Evolutionary conservation across 148 eudicot genomes (phyloP).

Genomic region (Drosera capensis): DNA sequence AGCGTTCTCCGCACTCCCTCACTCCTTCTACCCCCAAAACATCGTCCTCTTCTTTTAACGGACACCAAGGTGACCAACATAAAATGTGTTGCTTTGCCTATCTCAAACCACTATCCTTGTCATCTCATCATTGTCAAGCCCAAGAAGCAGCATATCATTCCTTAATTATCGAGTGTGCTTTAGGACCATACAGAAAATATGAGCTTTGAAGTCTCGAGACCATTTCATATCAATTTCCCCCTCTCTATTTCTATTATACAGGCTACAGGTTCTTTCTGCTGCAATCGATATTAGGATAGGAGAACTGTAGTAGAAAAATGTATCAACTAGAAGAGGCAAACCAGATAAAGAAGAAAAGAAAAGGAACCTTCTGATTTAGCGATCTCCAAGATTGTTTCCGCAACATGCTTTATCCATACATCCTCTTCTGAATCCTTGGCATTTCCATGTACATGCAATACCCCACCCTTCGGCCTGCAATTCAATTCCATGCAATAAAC

Average conservation of each 20-base stretch:
- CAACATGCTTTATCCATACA: constrained; percentile 47
- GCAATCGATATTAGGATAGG: not conserved
- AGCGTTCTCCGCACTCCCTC: too few species aligned
- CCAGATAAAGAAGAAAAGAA: not conserved
- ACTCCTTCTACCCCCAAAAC: too few species aligned
- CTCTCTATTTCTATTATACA: constrained; percentile 16
- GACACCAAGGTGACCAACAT: too few species aligned
- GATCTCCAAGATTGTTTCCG: constrained; percentile 47
- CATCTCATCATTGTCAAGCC: too few species aligned
- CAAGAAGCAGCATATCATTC: too few species aligned
- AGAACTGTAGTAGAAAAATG: not conserved
- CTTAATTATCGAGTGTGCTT: too few species aligned
- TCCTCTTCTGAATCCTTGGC: constrained; percentile 86
- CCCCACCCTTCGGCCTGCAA: constrained; percentile 68
- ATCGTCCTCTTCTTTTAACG: too few species aligned
- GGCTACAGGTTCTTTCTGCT: not conserved
- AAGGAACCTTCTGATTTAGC: constrained; percentile 60
- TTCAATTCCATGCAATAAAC: not conserved
- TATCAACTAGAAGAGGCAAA: not conserved
- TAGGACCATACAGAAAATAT: too few species aligned
- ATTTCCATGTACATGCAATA: constrained; percentile 68
- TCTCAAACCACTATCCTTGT: too few species aligned
- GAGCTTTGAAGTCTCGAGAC: too few species aligned
- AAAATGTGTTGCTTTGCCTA: too few species aligned
- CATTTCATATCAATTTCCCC: too few species aligned